Evolutionary conservation across 441 rosid genomes (phyloP).

Genomic region (Breynia disticha): DNA sequence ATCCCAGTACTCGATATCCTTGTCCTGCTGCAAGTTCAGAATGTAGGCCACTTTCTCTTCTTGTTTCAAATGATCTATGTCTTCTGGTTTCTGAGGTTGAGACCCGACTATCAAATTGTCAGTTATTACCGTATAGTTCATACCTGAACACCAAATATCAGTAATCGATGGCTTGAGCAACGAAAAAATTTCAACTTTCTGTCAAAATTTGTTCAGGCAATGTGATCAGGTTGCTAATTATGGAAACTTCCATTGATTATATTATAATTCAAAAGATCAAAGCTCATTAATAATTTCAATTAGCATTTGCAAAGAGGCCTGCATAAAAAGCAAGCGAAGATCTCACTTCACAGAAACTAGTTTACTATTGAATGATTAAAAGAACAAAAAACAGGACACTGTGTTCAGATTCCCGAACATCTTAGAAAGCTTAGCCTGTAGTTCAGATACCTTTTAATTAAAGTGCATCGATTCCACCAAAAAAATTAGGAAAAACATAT

Average conservation of each 20-base stretch:
- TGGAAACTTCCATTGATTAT: background rate
- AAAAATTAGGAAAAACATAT: too few relatives aligned
- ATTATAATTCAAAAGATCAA: background rate
- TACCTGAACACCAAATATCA: slow-evolving; percentile 40
- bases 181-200: background rate
- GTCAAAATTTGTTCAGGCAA: background rate
- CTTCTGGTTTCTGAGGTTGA: slow-evolving; percentile 83
- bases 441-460: too few relatives aligned
- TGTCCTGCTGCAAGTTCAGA: slow-evolving; percentile 83
- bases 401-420: too few relatives aligned
- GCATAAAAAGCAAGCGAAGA: too few relatives aligned
- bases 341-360: too few relatives aligned
- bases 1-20: slow-evolving; percentile 73
- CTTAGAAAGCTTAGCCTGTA: too few relatives aligned
- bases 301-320: too few relatives aligned
- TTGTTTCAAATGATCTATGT: slow-evolving; percentile 60
- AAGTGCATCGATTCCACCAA: too few relatives aligned
- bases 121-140: slow-evolving; percentile 76
- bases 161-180: slow-evolving; percentile 14
- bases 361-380: too few relatives aligned
- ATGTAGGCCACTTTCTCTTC: slow-evolving; percentile 78
- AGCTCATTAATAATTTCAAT: background rate
- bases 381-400: too few relatives aligned
- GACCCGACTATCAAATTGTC: slow-evolving; percentile 76
- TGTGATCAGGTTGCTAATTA: background rate